Conservation (phyloP, 805 yeast genomes). For the Kurtzmaniella cleridarum region DNA sequence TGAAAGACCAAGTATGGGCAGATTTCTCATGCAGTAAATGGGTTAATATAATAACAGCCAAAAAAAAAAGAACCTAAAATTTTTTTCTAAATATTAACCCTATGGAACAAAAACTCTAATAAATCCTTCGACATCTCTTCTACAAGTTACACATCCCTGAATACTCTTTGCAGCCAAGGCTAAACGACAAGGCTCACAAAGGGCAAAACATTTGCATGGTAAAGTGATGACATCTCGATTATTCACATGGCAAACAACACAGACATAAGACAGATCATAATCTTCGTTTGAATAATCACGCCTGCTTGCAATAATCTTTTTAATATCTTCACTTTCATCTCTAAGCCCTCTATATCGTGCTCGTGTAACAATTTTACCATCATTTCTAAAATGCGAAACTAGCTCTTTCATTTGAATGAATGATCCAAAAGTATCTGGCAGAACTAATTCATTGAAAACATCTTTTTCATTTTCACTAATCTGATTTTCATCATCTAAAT, state of each 20-base stretch:
- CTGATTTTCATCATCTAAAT: too few relatives aligned
- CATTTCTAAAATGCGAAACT: too few relatives aligned
- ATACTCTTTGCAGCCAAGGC: conserved; percentile 68
- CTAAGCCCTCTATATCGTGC: too few relatives aligned
- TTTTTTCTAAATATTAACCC: conserved; percentile 1
- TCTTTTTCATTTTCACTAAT: too few relatives aligned
- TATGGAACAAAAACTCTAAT: conserved; percentile 56
- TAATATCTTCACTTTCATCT: conserved; percentile 1
- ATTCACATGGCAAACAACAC: conserved; percentile 79
- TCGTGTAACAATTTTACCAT: too few relatives aligned
- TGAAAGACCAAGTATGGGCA: too few relatives aligned
- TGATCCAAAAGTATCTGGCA: too few relatives aligned
- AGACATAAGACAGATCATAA: conserved; percentile 35
- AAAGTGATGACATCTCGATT: conserved; percentile 76
- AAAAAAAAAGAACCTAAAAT: too few relatives aligned
- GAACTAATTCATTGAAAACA: too few relatives aligned
- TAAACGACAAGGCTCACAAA: conserved; percentile 79
- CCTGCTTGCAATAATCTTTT: not conserved
- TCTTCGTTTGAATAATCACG: conserved; percentile 20
- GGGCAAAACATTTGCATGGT: conserved; percentile 90
- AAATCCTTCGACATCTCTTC: conserved; percentile 65
- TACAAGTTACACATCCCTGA: conserved; percentile 80
- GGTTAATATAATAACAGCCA: too few relatives aligned
- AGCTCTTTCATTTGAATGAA: too few relatives aligned
- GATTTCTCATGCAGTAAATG: too few relatives aligned